Evolutionary conservation across 2,329 filamentous ascomycete genomes (phyloP).

Genomic region (Parastagonospora nodorum): DNA sequence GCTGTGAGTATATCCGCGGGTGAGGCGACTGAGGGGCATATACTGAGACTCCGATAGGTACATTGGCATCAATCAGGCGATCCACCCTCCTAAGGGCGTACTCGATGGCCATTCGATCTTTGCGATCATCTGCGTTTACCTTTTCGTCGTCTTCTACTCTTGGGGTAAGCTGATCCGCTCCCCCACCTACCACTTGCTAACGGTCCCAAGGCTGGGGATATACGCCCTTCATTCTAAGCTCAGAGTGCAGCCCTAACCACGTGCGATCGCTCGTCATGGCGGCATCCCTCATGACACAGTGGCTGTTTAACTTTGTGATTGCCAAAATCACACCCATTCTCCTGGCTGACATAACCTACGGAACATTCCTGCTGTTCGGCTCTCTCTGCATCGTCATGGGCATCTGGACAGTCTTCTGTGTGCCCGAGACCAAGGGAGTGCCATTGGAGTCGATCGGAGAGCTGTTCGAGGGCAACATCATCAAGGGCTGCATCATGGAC

Average conservation of each 20-base stretch:
- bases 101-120: constrained; percentile 49
- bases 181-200: constrained; percentile 7
- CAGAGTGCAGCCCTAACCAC: constrained; percentile 49
- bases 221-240: constrained; percentile 51
- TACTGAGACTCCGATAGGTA: constrained; percentile 10
- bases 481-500: constrained; percentile 47
- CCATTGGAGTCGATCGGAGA: constrained; percentile 50
- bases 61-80: constrained; percentile 40
- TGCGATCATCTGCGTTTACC: constrained; percentile 58
- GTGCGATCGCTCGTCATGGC: constrained; percentile 52
- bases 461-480: constrained; percentile 50
- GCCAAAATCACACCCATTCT: constrained; percentile 50
- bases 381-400: constrained; percentile 50
- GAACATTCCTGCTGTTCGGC: constrained; percentile 52
- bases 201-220: constrained; percentile 48
- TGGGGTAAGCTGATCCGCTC: constrained; percentile 38
- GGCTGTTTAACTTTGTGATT: constrained; percentile 43
- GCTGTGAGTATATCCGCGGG: constrained; percentile 12
- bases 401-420: constrained; percentile 48
- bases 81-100: constrained; percentile 40
- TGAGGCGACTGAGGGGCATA: neutral
- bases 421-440: constrained; percentile 52
- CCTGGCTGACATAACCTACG: constrained; percentile 51
- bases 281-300: constrained; percentile 53
- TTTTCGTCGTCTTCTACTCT: constrained; percentile 54